Conservation (phyloP, 305 asterid species). For the Fraxinus greggii region DNA sequence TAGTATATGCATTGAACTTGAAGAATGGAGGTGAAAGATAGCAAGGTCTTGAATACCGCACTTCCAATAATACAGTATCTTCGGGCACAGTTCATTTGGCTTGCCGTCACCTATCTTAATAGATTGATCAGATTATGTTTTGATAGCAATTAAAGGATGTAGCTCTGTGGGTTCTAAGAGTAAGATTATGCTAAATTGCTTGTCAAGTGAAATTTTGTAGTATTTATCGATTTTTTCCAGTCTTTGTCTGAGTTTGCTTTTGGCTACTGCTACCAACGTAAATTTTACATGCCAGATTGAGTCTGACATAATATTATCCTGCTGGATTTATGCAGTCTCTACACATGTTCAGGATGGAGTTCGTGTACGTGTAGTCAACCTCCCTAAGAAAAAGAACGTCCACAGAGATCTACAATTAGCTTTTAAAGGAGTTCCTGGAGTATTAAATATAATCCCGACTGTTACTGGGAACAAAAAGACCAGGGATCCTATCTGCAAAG, state of each 20-base stretch:
- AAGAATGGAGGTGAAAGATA: background rate
- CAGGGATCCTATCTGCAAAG: slow-evolving; percentile 88
- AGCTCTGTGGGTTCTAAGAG: background rate
- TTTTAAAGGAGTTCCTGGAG: slow-evolving; percentile 68
- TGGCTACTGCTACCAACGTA: background rate
- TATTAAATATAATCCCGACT: slow-evolving; percentile 59
- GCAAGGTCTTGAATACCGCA: background rate
- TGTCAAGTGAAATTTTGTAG: background rate
- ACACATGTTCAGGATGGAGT: slow-evolving; percentile 38
- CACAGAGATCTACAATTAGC: slow-evolving; percentile 68
- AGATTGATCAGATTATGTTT: background rate
- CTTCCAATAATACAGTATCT: background rate
- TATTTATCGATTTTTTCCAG: background rate
- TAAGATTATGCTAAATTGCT: background rate
- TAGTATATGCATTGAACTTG: background rate
- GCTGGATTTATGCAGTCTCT: slow-evolving; percentile 33
- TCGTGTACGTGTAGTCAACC: slow-evolving; percentile 74
- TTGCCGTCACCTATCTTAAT: background rate
- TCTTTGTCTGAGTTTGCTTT: background rate
- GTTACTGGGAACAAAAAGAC: slow-evolving; percentile 84
- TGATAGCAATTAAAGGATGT: background rate
- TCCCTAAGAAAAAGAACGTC: slow-evolving; percentile 87
- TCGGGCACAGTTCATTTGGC: background rate
- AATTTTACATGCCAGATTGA: slow-evolving; percentile 7
- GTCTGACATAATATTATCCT: background rate